Evolutionary conservation across 805 yeast species (phyloP).

Genomic region (Ogataea paradorogensis): DNA sequence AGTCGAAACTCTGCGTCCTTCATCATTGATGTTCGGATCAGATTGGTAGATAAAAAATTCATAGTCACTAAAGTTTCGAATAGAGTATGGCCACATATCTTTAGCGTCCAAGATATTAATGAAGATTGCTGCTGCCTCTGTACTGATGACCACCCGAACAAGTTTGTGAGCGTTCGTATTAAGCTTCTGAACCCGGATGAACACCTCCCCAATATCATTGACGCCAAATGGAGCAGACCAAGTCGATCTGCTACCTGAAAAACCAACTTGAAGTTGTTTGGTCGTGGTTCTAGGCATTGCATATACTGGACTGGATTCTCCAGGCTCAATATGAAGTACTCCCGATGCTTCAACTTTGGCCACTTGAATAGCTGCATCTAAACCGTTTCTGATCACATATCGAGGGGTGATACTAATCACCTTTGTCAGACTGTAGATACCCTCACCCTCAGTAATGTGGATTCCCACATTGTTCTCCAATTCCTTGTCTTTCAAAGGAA

Average conservation of each 20-base stretch:
- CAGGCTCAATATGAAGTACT: slow-evolving; percentile 43
- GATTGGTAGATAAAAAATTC: slow-evolving; percentile 86
- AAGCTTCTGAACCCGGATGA: slow-evolving; percentile 63
- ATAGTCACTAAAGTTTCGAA: slow-evolving; percentile 83
- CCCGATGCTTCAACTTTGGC: slow-evolving; percentile 67
- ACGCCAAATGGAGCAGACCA: slow-evolving; percentile 91
- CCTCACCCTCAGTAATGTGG: slow-evolving; percentile 76
- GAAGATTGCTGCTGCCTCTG: slow-evolving; percentile 82
- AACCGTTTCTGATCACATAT: slow-evolving; percentile 65
- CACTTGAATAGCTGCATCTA: slow-evolving; percentile 54
- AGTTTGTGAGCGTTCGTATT: slow-evolving; percentile 62
- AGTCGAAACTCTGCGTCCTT: slow-evolving; percentile 56
- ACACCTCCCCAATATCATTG: slow-evolving; percentile 79
- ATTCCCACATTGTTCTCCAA: slow-evolving; percentile 75
- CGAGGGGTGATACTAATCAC: slow-evolving; percentile 82
- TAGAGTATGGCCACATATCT: slow-evolving; percentile 87
- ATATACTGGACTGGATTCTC: slow-evolving; percentile 56
- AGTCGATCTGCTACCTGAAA: slow-evolving; percentile 50
- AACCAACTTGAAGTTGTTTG: slow-evolving; percentile 61
- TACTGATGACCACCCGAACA: slow-evolving; percentile 64
- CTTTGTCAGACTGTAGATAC: slow-evolving; percentile 73
- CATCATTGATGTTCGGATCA: slow-evolving; percentile 67
- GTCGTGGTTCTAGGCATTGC: slow-evolving; percentile 53
- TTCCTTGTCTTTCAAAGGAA: slow-evolving; percentile 47
- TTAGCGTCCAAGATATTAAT: slow-evolving; percentile 71